These are phyloP conservation scores for Ogataea corticis DNA, from an alignment of 805 yeast genomes.

Conservation along the genomic window DNA sequence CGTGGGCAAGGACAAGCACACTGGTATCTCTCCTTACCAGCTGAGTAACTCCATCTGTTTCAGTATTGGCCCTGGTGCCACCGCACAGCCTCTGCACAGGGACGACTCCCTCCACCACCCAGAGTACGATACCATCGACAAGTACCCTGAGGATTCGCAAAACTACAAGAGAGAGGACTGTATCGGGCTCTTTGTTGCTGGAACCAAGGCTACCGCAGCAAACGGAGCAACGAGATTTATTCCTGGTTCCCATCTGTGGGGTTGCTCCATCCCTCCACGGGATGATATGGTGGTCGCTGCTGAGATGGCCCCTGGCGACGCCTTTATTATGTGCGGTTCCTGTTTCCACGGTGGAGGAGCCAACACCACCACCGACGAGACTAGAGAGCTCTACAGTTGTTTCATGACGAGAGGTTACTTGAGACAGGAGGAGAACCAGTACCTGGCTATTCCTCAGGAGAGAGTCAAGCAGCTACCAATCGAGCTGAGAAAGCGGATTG, in stretches of 20 bases:
- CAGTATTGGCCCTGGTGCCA: conserved; percentile 30
- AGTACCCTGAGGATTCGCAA: conserved; percentile 10
- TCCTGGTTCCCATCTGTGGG: conserved; percentile 8
- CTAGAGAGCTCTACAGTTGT: conserved; percentile 3
- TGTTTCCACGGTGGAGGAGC: conserved; percentile 7
- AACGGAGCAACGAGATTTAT: conserved; percentile 6
- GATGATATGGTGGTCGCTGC: neutral
- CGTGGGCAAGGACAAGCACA: conserved; percentile 13
- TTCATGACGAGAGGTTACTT: conserved; percentile 9
- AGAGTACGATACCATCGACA: conserved; percentile 15
- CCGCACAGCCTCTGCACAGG: conserved; percentile 29
- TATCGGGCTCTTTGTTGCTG: conserved; percentile 8
- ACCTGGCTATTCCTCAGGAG: conserved; percentile 5
- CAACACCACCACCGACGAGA: conserved; percentile 4
- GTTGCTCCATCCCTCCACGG: conserved; percentile 1
- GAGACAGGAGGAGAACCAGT: conserved; percentile 7
- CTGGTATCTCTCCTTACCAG: conserved; percentile 22
- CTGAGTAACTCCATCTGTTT: conserved; percentile 26
- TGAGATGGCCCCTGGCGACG: conserved; percentile 5
- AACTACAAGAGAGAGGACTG: conserved; percentile 11
- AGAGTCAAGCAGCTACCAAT: neutral
- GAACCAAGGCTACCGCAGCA: conserved; percentile 2
- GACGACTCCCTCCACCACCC: conserved; percentile 31
- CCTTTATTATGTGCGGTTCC: conserved; percentile 5
- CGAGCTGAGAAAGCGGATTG: conserved; percentile 5